Evolutionary conservation across 768 basidiomycete genomes (phyloP), one percentile per base, ranked within the genome.

Genomic region (Pseudohyphozyma bogoriensis): DNA sequence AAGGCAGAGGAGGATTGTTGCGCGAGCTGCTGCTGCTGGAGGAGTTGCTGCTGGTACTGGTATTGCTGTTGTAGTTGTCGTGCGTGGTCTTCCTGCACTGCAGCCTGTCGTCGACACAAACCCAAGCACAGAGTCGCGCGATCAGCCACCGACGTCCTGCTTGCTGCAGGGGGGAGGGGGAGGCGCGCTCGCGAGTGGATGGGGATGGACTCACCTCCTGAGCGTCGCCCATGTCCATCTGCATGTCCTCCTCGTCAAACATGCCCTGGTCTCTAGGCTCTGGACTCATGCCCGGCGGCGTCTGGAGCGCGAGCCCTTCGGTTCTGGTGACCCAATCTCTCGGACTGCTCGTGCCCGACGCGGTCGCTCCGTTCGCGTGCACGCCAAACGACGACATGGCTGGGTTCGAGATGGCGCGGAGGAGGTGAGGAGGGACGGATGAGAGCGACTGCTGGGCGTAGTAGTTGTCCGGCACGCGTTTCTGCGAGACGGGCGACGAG

Each of bases 311-410:
- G 2, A 65, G 22, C 13, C 51, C 50, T n/a, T 61, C 29, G 1
- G 64, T 65, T 11, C 49, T 40, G 26, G 51, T 37, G 3, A 65
- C 36, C 64, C 64, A 65, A 28, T 50, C 47, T 15, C n/a, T 15
- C n/a, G 40, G 40, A 20, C 47, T 31, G 20, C 24, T 18, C n/a
- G 31, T 15, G 31, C 47, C 47, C 7, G 24, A 24, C 42, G 42
- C 26, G 15, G 9, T 44, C 8, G 9, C 26, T 24, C 42, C 42
- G 26, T 24, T 44, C 42, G 3, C 42, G 8, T 15, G 8, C 22
- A 6, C 15, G 7, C 40, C 40, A n/a, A 16, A 18, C 40, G 40
- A 24, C 2, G 26, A 6, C 20, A 20, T 31, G 31, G 18, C 46
- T 56, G 51, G 55, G 24, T 13, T 4, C 1, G 63, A 55, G 29